Conservation (phyloP, 768 basidiomycete species). For the Ramaria sp. region DNA sequence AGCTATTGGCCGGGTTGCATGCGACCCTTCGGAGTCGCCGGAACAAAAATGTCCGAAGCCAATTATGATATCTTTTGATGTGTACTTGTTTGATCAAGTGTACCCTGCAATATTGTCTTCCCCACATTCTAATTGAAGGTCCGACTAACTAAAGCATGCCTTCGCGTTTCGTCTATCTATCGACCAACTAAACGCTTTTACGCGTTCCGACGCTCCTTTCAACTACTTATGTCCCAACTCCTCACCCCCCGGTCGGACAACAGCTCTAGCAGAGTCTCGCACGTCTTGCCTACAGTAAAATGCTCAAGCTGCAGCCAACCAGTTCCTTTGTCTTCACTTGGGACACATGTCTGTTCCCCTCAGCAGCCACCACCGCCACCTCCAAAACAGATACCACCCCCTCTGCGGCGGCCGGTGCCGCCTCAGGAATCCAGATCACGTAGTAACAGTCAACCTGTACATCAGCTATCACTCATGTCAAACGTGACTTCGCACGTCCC, state of each 20-base stretch:
- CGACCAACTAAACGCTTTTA: too few species aligned
- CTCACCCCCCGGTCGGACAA: too few species aligned
- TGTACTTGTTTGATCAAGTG: too few species aligned
- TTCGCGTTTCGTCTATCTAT: too few species aligned
- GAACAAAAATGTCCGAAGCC: too few species aligned
- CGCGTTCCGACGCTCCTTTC: too few species aligned
- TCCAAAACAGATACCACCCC: conserved; percentile 21
- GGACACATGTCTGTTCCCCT: conserved; percentile 63
- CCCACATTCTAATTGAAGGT: too few species aligned
- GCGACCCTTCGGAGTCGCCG: too few species aligned
- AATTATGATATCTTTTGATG: too few species aligned
- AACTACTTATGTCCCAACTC: too few species aligned
- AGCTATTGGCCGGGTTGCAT: too few species aligned
- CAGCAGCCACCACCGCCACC: conserved; percentile 29
- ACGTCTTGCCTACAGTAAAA: conserved; percentile 72
- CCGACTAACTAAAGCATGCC: neutral
- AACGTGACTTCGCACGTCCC: conserved; percentile 15
- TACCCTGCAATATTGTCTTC: too few species aligned
- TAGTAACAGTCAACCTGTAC: conserved; percentile 33
- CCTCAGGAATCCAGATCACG: conserved; percentile 38
- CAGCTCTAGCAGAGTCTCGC: conserved; percentile 26
- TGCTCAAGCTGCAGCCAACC: conserved; percentile 68
- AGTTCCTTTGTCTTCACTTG: conserved; percentile 63
- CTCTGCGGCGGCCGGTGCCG: conserved; percentile 22
- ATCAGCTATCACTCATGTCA: conserved; percentile 11